Conservation (phyloP, 208 protist species). For the Acanthamoeba polyphaga region DNA sequence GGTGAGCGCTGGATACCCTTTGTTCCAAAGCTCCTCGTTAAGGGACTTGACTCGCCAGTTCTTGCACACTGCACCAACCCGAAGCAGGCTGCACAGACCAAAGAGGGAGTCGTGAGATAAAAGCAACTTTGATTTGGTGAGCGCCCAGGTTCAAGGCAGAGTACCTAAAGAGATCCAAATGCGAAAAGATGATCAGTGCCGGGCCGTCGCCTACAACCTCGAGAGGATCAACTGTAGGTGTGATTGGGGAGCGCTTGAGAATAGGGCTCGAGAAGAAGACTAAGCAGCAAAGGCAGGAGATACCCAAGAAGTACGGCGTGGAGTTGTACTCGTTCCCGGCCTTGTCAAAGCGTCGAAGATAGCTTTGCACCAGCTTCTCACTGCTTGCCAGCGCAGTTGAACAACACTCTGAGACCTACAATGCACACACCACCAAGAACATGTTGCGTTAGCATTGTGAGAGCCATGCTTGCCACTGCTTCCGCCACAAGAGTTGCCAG, state of each 20-base stretch:
- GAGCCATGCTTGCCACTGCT: neutral
- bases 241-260: neutral
- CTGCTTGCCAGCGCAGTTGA: neutral
- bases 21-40: slow-evolving; percentile 58
- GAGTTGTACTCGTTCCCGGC: slow-evolving; percentile 22
- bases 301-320: slow-evolving; percentile 54
- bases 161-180: slow-evolving; percentile 54
- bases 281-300: neutral
- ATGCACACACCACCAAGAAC: neutral
- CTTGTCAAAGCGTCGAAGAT: neutral
- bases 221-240: slow-evolving; percentile 27
- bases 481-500: neutral
- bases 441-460: too few species aligned
- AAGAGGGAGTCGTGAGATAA: neutral
- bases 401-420: neutral
- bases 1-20: neutral
- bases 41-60: slow-evolving; percentile 60
- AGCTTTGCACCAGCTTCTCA: slow-evolving; percentile 34
- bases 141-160: neutral
- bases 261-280: neutral
- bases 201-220: slow-evolving; percentile 47
- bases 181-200: slow-evolving; percentile 45
- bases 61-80: slow-evolving; percentile 43
- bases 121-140: neutral
- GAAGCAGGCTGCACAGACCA: slow-evolving; percentile 51